Evolutionary conservation across 495 filamentous ascomycete species (phyloP), one percentile per base, ranked within the genome.

Genomic region (Penicillium verhagenii): DNA sequence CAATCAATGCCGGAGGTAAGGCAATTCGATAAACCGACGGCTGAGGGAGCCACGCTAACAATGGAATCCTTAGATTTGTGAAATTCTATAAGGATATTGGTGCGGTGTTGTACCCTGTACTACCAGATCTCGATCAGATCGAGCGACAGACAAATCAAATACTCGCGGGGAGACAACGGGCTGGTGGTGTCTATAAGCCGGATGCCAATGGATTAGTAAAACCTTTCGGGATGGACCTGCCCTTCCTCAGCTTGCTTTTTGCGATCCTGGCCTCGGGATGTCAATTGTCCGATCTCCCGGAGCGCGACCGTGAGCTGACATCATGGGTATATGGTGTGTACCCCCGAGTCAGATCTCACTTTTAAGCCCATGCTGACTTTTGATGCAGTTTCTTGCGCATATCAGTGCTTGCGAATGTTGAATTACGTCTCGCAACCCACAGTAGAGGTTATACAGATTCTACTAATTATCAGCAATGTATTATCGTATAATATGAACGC

Each of bases 221-320:
- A 39, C 76, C 76, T 16, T 79, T 74, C 52, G 76, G 74, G 39
- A 71, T 76, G 67, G 68, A 60, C 52, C 48, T 79, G 47, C 47
- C 66, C 28, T 77, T 69, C 50, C 64, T 70, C 51, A 72, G 68
- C 51, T 60, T 77, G 47, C 68, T 92, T 7, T 93, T 95, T 69
- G 89, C 88, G 19, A 85, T 90, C 6, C 77, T 95, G 38, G 90
- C 88, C 0, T 89, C 89, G 29, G 89, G 89, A 8, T 88, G 85
- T 18, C 90, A 95, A 68, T 86, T 88, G 59, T 88, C 88, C 14
- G 82, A 86, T 59, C 75, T 86, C 6, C 80, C 88, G 4, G 71
- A 73, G 25, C 78, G 72, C 40, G 77, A 84, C 52, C 65, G 81
- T 29, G 80, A 84, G 58, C 63, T 84, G 66, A 83, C 80, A 13